A percentile compares a stretch with the other conserved stretches of the same genome.
These are phyloP conservation scores for Nakaseomyces bracarensis DNA, from an alignment of 1,139 yeast species.

Conservation along the genomic window DNA sequence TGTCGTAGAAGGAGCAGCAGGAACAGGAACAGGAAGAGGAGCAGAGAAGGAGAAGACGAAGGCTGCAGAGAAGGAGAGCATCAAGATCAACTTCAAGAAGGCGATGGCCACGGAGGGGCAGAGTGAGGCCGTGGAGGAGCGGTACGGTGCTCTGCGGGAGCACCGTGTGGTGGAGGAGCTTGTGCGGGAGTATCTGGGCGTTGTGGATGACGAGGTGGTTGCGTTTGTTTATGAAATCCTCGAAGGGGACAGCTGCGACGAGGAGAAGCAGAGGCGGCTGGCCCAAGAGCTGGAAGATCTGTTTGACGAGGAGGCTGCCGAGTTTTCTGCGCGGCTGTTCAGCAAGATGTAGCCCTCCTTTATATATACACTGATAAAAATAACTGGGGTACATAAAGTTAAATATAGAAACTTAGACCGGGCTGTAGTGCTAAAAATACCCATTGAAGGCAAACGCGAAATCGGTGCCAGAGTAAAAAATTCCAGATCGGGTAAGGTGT, in stretches of 20 bases:
- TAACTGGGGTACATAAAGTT: no score
- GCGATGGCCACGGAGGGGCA: slow-evolving; percentile 16
- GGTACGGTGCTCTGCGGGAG: slow-evolving; percentile 15
- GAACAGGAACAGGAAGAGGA: slow-evolving; percentile 3
- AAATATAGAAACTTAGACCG: background rate
- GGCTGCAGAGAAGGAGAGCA: slow-evolving; percentile 7
- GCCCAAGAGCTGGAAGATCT: slow-evolving; percentile 27
- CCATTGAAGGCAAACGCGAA: no score
- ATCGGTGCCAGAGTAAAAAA: no score
- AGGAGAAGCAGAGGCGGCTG: slow-evolving; percentile 20
- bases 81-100: slow-evolving; percentile 22
- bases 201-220: slow-evolving; percentile 29
- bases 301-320: slow-evolving; percentile 29
- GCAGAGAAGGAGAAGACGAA: background rate
- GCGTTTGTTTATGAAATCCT: slow-evolving; percentile 17
- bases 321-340: slow-evolving; percentile 28
- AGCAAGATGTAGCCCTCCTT: slow-evolving; percentile 1
- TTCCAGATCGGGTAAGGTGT: background rate
- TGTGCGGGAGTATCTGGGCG: slow-evolving; percentile 29
- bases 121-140: slow-evolving; percentile 1
- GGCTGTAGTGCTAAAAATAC: no score
- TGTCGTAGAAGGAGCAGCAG: background rate
- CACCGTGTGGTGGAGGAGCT: slow-evolving; percentile 25
- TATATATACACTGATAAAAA: no score
- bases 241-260: slow-evolving; percentile 10